Evolutionary conservation across 495 filamentous ascomycete species (phyloP), one percentile per base, ranked within the genome.

Genomic region (Tuber microsphaerosporum): DNA sequence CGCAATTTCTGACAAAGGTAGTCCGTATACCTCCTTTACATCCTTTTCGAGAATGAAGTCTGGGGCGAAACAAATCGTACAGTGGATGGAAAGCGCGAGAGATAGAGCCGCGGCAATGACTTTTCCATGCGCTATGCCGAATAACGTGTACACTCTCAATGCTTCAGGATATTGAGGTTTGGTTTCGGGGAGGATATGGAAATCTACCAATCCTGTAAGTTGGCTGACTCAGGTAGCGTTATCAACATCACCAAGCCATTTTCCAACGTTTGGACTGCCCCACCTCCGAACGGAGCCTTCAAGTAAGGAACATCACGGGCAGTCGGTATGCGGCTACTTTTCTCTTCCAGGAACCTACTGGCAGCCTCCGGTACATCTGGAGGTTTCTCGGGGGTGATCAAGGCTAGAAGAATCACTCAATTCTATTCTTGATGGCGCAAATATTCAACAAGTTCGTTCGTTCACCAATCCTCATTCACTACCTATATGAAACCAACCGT

Each of bases 401-500:
- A 48, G 8, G 70, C 80, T 17, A 39, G 74, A 19, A 73, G 70
- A 42, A 65, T 75, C 65, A 73, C 65, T 56, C 78, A 80, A 80
- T 80, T 69, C 56, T 71, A 43, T n/a, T 65, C 34, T 37, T 70
- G 73, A 73, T 46, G 76, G 43, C 71, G 73, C 19, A 48, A 71
- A 71, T 79, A 82, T 68, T 80, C 80, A 48, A 71, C 80, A 82
- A 80, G 81, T 82, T 73, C 71, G 80, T 75, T 45, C 68, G 51
- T 75, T 48, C 41, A 76, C 73, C 46, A 61, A 37, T 19, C 39
- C 43, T 48, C 42, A 72, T n/a, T 48, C 44, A 51, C 12, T 20
- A 65, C 70, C 68, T 26, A 31, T n/a, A 14, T 48, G 34, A 69
- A 78, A 43, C 76, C 34, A 4, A 75, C 69, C 34, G 48, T 37